Evolutionary conservation across 2,329 filamentous ascomycete genomes (phyloP).

Genomic region (Colletotrichum musicola): DNA sequence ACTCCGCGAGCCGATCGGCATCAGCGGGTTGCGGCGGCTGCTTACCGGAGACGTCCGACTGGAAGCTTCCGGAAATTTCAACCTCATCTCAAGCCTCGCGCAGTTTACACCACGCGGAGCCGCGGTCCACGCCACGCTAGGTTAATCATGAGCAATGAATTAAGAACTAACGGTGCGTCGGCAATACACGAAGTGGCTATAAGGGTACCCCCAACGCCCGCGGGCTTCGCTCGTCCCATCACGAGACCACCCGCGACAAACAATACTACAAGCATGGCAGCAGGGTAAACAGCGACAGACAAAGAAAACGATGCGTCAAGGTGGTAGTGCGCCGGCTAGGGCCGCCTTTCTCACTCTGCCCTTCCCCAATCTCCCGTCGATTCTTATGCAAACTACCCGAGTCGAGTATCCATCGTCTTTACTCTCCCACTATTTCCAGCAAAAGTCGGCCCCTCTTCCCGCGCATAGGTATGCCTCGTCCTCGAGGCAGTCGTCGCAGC

Average conservation of each 20-base stretch:
- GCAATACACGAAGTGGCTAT: conserved; percentile 39
- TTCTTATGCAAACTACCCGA: conserved; percentile 39
- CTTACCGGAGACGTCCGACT: conserved; percentile 21
- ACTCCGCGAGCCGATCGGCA: conserved; percentile 2
- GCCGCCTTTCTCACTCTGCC: conserved; percentile 32
- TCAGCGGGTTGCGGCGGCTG: conserved; percentile 21
- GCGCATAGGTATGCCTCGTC: conserved; percentile 29
- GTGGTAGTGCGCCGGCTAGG: conserved; percentile 37
- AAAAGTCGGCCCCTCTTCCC: conserved; percentile 19
- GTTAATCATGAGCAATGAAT: conserved; percentile 33
- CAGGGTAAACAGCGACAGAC: conserved; percentile 31
- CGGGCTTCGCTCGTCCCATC: conserved; percentile 19
- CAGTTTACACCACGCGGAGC: background rate
- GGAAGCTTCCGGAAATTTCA: background rate
- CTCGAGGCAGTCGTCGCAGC: conserved; percentile 33
- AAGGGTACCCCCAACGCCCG: conserved; percentile 37
- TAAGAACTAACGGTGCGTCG: conserved; percentile 37
- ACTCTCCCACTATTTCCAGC: conserved; percentile 20
- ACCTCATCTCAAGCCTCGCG: background rate
- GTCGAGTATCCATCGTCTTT: conserved; percentile 35
- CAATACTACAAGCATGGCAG: conserved; percentile 19
- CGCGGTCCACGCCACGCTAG: background rate
- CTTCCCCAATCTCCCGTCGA: conserved; percentile 35
- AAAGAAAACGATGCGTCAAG: conserved; percentile 34
- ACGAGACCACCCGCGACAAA: conserved; percentile 27